Base-by-base conservation (phyloP, 23 red algal genomes). In the Agarophyton chilense region DNA sequence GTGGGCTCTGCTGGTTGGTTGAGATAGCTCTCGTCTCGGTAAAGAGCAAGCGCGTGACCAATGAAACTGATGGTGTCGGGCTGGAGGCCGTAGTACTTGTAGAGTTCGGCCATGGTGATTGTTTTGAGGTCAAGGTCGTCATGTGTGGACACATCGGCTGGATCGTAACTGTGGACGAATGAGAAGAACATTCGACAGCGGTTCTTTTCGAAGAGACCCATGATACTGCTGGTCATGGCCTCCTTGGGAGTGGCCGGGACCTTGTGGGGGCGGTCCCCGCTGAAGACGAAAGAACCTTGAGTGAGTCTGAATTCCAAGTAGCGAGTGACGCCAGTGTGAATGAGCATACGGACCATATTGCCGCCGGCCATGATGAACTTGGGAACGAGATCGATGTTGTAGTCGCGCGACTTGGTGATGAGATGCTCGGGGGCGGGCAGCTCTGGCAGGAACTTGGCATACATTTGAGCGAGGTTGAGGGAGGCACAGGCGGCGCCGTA, bases 231-330 rank as follows among this genome's bases (percentile, higher is more conserved):
- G 14, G 92, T 95, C 93, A 99, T 95, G 25, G 97, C 97, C 32
- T 99, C 97, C 16, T 65, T 78, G 18, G 97, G 82, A 24, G 97
- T 96, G 19, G 82, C 90, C 10, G 97, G 97, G 12, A 99, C 97
- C 56, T 95, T 95, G 54, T 99, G 97, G n/a, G 97, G 97, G 16
- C 91, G 65, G 26, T 72, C 86, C 33, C 89, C 89, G 51, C 68
- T 91, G 60, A 90, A 93, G 10, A 99, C 97, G 75, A 99, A 99
- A 9, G 93, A 96, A 22, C 97, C 97, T 62, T 99, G 93, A 18
- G 95, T 93, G 22, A 99, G 83, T 80, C 94, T 99, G 55, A 99
- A 99, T 34, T 99, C 97, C 46, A 99, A 57, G 53, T 99, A 99
- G 36, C 92, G 86, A 36, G 93, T 92, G 56, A 95, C 97, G 28